Percentiles rank a stretch among this genome's conserved stretches.
Evolutionary conservation across 805 yeast species (phyloP).

Genomic region (Sporopachydermia lactativora): DNA sequence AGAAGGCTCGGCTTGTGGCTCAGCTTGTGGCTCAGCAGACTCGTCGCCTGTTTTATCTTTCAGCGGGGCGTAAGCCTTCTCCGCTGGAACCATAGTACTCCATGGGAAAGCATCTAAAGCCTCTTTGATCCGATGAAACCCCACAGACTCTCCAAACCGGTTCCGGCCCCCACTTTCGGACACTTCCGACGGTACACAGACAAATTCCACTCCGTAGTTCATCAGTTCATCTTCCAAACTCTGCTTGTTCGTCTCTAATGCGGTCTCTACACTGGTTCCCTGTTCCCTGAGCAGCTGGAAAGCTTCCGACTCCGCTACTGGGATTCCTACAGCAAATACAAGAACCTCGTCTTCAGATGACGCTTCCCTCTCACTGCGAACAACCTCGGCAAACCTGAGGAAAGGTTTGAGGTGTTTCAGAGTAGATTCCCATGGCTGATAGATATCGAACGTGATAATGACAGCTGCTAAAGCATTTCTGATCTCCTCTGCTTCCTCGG

Average conservation of each 20-base stretch:
- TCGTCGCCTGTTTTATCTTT: background rate
- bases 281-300: background rate
- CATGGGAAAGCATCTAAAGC: background rate
- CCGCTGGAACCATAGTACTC: background rate
- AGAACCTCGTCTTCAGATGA: background rate
- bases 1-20: too few species aligned
- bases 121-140: background rate
- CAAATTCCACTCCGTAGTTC: background rate
- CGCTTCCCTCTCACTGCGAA: background rate
- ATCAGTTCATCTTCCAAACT: background rate
- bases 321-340: background rate
- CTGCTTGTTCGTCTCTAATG: background rate
- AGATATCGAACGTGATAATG: conserved; percentile 17
- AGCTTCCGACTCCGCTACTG: background rate
- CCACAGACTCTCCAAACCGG: background rate
- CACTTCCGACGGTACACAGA: too few species aligned
- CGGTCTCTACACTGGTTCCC: background rate
- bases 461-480: conserved; percentile 22
- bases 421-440: conserved; percentile 4
- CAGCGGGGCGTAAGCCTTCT: background rate
- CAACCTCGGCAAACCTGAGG: background rate
- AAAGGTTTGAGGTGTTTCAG: background rate
- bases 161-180: background rate
- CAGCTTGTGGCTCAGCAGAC: too few species aligned
- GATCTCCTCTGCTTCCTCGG: conserved; percentile 22